Base-by-base conservation (phyloP, 2,329 filamentous ascomycete species). In the Dactylellina haptotyla region DNA sequence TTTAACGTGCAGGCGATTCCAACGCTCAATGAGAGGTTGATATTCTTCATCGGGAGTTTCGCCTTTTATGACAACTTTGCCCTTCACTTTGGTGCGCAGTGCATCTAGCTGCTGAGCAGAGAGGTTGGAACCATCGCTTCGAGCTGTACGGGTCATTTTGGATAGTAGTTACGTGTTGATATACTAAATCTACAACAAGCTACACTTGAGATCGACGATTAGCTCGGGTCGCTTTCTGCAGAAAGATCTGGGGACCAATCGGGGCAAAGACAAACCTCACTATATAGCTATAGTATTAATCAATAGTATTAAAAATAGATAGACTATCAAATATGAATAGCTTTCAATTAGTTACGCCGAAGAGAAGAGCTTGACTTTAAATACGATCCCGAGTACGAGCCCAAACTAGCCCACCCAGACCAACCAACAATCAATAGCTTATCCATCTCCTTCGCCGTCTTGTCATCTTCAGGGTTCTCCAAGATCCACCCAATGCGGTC, bases 11-110 rank as follows among this genome's bases (percentile, higher is more conserved):
- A 73, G 54, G 25, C 28, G 28, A 18, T 66, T 73, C 69, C 69
- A 73, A n/a, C 69, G 69, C 9, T 73, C 46, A 12, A 73, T 48
- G 16, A 73, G 69, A 18, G 69, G 61, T 5, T 54, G 26, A 10
- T 73, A 73, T 45, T 65, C 69, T 23, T 66, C 61, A 4, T 73
- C 69, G 18, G 69, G 61, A 1, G 54, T 32, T 25, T 66, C 37
- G n/a, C 69, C 69, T 39, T 73, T 73, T 39, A 73, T 48, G 32
- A 73, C 39, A 12, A 73, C 69, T 51, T 73, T 66, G 30, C 69
- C 69, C 39, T 66, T 48, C 16, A 73, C 14, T 9, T 59, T 66
- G 39, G 53, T 61, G 46, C 69, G 69, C 10, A 73, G 54, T n/a
- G 14, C 30, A 23, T 66, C 48, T 6, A 73, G 16, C 14, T 46